Conservation (phyloP, 805 yeast species). For the Naumovozyma castellii region DNA sequence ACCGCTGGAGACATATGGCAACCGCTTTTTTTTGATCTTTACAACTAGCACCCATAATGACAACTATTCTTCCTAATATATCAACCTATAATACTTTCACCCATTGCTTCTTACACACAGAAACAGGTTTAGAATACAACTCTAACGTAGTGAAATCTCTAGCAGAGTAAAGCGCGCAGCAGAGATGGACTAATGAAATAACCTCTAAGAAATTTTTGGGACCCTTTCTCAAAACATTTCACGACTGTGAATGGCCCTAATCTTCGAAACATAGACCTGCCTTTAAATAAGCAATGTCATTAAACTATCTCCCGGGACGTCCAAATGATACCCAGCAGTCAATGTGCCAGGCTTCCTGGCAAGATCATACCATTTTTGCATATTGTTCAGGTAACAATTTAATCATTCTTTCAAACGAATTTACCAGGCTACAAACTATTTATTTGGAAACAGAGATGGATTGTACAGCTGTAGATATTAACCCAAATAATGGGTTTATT, state of each 20-base stretch:
- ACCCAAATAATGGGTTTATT: conserved; percentile 48
- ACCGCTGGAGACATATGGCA: conserved; percentile 89
- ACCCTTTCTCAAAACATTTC: no score
- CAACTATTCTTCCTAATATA: no score
- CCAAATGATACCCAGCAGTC: conserved; percentile 53
- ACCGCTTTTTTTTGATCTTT: conserved; percentile 91
- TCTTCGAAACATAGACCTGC: background rate
- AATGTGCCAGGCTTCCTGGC: conserved; percentile 57
- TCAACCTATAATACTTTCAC: no score
- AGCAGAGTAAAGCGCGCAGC: no score
- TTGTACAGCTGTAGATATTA: conserved; percentile 56
- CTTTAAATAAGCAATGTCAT: conserved; percentile 35
- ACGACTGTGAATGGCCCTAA: background rate
- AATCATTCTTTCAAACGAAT: conserved; percentile 48
- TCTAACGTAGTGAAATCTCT: no score
- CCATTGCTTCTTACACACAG: no score
- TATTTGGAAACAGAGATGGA: conserved; percentile 48
- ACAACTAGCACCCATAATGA: conserved; percentile 77
- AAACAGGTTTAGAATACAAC: no score
- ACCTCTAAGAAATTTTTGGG: no score
- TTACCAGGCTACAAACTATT: conserved; percentile 61
- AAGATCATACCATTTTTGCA: conserved; percentile 48
- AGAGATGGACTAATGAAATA: no score
- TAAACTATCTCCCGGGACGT: conserved; percentile 77
- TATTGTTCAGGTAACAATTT: conserved; percentile 87